These are phyloP conservation scores for Globisporangium lucens DNA, from an alignment of 352 stramenopile genomes.

Conservation along the genomic window DNA sequence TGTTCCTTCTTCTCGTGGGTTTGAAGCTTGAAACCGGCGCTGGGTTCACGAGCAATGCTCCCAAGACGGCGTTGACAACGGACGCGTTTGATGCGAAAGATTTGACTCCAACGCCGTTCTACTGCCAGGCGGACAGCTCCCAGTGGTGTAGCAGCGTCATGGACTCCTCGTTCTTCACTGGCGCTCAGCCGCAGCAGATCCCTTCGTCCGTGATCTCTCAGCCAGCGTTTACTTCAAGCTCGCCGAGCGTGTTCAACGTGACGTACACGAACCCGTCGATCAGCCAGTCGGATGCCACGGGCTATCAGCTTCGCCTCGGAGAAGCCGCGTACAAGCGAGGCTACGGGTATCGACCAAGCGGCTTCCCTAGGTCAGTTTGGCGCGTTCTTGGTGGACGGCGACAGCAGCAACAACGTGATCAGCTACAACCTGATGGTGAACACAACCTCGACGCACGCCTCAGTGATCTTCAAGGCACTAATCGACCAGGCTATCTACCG, in stretches of 20 bases:
- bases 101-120: neutral
- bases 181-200: neutral
- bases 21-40: neutral
- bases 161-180: neutral
- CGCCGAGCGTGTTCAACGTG: neutral
- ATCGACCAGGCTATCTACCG: neutral
- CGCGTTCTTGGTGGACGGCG: neutral
- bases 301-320: neutral
- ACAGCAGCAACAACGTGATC: neutral
- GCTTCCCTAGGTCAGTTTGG: neutral
- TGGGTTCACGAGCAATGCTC: neutral
- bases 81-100: neutral
- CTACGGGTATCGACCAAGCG: neutral
- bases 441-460: neutral
- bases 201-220: neutral
- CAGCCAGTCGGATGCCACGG: neutral
- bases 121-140: neutral
- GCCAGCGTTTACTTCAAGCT: neutral
- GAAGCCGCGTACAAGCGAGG: neutral
- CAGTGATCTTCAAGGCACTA: neutral
- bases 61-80: neutral
- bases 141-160: neutral
- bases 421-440: neutral
- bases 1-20: neutral
- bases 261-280: neutral